These are phyloP conservation scores for Ormosia emarginata DNA, from an alignment of 306 rosid species.

Conservation along the genomic window DNA sequence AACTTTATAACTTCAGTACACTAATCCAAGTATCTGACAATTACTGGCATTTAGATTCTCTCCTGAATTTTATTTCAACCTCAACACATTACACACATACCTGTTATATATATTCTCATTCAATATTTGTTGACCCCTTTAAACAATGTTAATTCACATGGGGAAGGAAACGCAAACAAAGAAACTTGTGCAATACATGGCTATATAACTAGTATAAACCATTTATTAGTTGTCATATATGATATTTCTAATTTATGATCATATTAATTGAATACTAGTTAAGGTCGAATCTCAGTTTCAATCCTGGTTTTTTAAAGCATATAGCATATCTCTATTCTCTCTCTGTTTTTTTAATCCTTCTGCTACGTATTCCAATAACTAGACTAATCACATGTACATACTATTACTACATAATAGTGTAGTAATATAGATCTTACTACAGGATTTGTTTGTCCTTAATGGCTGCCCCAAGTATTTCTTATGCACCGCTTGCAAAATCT, in stretches of 20 bases:
- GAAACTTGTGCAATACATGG: background rate
- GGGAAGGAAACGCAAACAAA: background rate
- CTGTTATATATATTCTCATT: background rate
- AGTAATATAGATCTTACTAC: too few species aligned
- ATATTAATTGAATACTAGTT: background rate
- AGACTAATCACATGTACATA: background rate
- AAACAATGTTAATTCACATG: conserved; percentile 4
- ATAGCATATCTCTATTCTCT: background rate
- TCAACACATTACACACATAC: background rate
- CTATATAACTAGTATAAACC: background rate
- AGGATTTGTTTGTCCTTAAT: too few species aligned
- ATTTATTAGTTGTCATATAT: background rate
- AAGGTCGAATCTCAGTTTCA: background rate
- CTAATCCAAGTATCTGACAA: background rate
- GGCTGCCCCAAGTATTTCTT: too few species aligned
- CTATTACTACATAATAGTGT: background rate
- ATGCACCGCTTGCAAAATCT: too few species aligned
- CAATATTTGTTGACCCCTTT: background rate
- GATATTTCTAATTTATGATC: background rate
- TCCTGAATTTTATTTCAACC: background rate
- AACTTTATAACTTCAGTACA: background rate
- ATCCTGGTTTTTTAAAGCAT: background rate
- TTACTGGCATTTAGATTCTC: background rate
- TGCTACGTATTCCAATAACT: background rate
- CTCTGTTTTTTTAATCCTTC: background rate